Evolutionary conservation across 805 yeast genomes (phyloP).

Genomic region (Teunomyces kruisii): DNA sequence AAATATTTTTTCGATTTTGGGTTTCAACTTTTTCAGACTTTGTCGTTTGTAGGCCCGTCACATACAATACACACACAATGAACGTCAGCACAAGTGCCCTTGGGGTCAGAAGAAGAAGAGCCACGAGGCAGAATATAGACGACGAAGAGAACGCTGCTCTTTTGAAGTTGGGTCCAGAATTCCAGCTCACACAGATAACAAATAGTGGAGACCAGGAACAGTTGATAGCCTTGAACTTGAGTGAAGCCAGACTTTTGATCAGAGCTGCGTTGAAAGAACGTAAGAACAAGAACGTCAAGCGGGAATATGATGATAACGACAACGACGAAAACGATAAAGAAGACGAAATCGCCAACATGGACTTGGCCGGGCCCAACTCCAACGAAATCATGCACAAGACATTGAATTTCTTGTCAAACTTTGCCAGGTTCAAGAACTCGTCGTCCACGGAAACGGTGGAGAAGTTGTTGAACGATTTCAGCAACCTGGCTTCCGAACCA

Average conservation of each 20-base stretch:
- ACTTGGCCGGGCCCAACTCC: conserved; percentile 66
- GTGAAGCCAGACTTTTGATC: conserved; percentile 87
- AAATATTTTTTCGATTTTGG: background rate
- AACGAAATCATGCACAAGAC: conserved; percentile 91
- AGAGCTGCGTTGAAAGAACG: conserved; percentile 83
- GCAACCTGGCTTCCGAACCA: conserved; percentile 43
- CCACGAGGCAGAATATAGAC: conserved; percentile 57
- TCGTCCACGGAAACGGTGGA: conserved; percentile 94
- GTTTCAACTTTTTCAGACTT: conserved; percentile 1
- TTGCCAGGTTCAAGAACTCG: conserved; percentile 88
- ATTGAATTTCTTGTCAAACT: conserved; percentile 77
- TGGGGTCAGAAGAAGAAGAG: conserved; percentile 75
- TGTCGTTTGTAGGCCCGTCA: background rate
- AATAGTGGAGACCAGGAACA: conserved; percentile 78
- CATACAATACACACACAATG: conserved; percentile 42
- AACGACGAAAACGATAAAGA: conserved; percentile 42
- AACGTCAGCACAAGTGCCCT: conserved; percentile 87
- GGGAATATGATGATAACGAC: conserved; percentile 21
- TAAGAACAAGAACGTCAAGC: conserved; percentile 39
- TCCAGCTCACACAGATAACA: conserved; percentile 74
- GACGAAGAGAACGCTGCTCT: conserved; percentile 92
- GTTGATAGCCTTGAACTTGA: conserved; percentile 79
- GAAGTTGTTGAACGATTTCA: conserved; percentile 73
- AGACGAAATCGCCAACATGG: conserved; percentile 47
- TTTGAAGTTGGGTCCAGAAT: conserved; percentile 90